Conservation (phyloP, 768 basidiomycete genomes). For the Cytidiella melzeri region DNA sequence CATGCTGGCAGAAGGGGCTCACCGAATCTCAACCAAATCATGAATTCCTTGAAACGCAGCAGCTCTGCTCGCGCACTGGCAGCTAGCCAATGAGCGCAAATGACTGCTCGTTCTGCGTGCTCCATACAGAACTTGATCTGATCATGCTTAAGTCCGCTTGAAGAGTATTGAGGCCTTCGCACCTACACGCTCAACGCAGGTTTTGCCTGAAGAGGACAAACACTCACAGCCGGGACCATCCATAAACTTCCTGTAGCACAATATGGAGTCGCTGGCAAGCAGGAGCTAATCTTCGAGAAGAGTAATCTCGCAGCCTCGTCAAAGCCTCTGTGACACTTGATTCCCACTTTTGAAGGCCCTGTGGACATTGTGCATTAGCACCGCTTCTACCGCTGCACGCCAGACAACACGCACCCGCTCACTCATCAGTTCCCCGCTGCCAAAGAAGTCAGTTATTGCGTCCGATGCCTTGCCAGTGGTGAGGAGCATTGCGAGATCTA, state of each 20-base stretch:
- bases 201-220: constrained; percentile 4
- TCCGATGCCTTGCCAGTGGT: constrained; percentile 70
- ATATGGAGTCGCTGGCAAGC: constrained; percentile 75
- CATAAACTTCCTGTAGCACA: constrained; percentile 69
- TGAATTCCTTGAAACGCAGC: constrained; percentile 70
- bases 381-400: neutral
- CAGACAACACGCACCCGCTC: constrained; percentile 52
- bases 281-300: constrained; percentile 63
- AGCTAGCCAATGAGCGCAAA: constrained; percentile 65
- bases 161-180: constrained; percentile 50
- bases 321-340: constrained; percentile 64
- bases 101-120: constrained; percentile 49
- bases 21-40: constrained; percentile 75
- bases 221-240: constrained; percentile 69
- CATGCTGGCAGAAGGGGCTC: constrained; percentile 18
- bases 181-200: constrained; percentile 12
- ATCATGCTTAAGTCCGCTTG: constrained; percentile 47
- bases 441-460: constrained; percentile 65
- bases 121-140: constrained; percentile 50
- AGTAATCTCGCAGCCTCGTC: constrained; percentile 64
- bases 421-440: constrained; percentile 74
- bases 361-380: constrained; percentile 6
- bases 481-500: constrained; percentile 67
- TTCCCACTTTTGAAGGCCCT: constrained; percentile 86
- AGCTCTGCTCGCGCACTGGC: constrained; percentile 61